A percentile compares a stretch with the other conserved stretches of the same genome.
Conservation (phyloP, 2,329 filamentous ascomycete genomes). For the Diaporthe humulicola region DNA sequence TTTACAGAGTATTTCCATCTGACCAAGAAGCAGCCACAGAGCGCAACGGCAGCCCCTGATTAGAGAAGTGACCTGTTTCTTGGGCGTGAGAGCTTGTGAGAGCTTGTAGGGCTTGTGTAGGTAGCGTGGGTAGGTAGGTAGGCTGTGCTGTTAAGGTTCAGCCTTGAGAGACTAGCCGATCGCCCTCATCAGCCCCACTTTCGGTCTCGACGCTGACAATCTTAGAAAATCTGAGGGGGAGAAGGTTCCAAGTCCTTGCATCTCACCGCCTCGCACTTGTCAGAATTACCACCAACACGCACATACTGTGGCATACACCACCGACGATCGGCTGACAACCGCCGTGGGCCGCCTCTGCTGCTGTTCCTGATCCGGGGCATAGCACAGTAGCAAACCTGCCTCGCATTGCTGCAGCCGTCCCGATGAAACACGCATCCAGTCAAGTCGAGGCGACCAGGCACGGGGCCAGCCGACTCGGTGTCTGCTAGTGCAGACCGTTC, state of each 20-base stretch:
- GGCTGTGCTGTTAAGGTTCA: background rate
- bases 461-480: conserved; percentile 25
- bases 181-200: conserved; percentile 14
- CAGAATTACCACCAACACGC: background rate
- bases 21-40: background rate
- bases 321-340: conserved; percentile 13
- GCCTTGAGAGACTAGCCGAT: background rate
- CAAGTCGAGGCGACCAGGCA: conserved; percentile 14
- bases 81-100: background rate
- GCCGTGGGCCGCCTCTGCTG: background rate
- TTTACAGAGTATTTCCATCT: background rate
- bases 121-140: too few relatives aligned
- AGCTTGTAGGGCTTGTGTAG: background rate
- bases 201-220: background rate
- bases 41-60: background rate
- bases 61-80: background rate
- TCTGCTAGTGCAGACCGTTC: conserved; percentile 22
- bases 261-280: conserved; percentile 6
- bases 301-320: background rate
- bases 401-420: conserved; percentile 16
- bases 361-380: background rate
- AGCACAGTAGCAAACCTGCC: background rate
- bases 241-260: conserved; percentile 27
- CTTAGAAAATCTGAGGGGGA: conserved; percentile 12
- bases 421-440: conserved; percentile 30